Conservation (phyloP, 2,329 filamentous ascomycete genomes). For the Colletotrichum sp. region DNA sequence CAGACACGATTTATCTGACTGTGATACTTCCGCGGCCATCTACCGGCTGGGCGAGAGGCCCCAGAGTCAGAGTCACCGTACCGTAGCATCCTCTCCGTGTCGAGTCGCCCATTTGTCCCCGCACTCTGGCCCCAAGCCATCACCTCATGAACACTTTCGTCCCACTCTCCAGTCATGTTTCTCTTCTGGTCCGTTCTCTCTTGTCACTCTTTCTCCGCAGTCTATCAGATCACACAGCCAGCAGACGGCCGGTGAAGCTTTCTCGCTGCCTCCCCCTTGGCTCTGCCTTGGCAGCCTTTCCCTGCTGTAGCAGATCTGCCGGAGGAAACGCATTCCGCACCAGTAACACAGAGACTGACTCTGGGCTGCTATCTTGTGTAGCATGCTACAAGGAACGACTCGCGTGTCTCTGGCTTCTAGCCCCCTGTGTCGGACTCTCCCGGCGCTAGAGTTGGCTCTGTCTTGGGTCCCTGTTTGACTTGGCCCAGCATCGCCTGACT, state of each 20-base stretch:
- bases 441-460: not conserved
- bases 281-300: slow-evolving; percentile 6
- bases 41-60: not conserved
- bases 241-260: not conserved
- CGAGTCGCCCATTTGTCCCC: not conserved
- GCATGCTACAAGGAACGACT: slow-evolving; percentile 7
- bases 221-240: not conserved
- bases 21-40: not conserved
- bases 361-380: not conserved
- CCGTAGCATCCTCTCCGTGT: not conserved
- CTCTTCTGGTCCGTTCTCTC: not conserved
- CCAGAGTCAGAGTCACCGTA: not conserved
- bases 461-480: not conserved
- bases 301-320: slow-evolving; percentile 11
- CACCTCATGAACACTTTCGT: not conserved
- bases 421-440: not conserved
- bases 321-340: slow-evolving; percentile 7
- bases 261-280: not conserved
- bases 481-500: not conserved
- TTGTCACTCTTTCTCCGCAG: not conserved
- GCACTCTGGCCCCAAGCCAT: not conserved
- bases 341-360: not conserved
- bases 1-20: not conserved
- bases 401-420: not conserved
- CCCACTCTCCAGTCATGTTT: not conserved